Evolutionary conservation across 2,329 filamentous ascomycete genomes (phyloP).

Genomic region (Paraphoma chrysanthemicola): DNA sequence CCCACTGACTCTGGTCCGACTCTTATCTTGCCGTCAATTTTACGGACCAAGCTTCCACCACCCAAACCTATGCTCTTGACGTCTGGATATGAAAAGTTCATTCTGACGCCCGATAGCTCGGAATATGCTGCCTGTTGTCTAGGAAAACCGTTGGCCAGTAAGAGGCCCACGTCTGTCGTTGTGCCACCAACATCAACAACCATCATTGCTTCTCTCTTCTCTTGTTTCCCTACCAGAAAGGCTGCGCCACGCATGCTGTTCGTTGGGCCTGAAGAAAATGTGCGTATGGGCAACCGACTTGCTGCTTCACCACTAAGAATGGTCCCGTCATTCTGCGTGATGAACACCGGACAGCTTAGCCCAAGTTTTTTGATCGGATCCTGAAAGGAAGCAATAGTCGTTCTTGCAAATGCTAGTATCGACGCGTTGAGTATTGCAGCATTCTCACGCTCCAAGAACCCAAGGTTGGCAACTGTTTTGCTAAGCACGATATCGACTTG

Average conservation of each 20-base stretch:
- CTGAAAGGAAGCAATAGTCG: slow-evolving; percentile 55
- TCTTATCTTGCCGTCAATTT: slow-evolving; percentile 47
- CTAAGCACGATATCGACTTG: slow-evolving; percentile 59
- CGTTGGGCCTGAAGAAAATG: slow-evolving; percentile 60
- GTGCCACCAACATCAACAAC: slow-evolving; percentile 73
- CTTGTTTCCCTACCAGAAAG: slow-evolving; percentile 44
- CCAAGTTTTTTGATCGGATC: slow-evolving; percentile 54
- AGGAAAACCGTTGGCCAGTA: slow-evolving; percentile 69
- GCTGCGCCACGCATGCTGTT: slow-evolving; percentile 62
- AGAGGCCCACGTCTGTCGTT: slow-evolving; percentile 68
- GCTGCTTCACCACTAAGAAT: slow-evolving; percentile 56
- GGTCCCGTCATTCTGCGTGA: slow-evolving; percentile 62
- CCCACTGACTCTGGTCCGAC: slow-evolving; percentile 70
- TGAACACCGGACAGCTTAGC: slow-evolving; percentile 57
- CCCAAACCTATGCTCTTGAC: slow-evolving; percentile 67
- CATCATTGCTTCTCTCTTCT: slow-evolving; percentile 58
- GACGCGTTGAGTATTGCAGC: slow-evolving; percentile 60
- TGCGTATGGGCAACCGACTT: slow-evolving; percentile 57
- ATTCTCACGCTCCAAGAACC: slow-evolving; percentile 60
- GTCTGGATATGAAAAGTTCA: slow-evolving; percentile 63
- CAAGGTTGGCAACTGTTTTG: slow-evolving; percentile 59
- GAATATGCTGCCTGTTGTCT: slow-evolving; percentile 68
- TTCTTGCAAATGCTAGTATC: slow-evolving; percentile 55
- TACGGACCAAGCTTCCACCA: slow-evolving; percentile 63
- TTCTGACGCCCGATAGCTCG: slow-evolving; percentile 67